These are phyloP conservation scores for Tuber umbilicatum DNA, from an alignment of 495 filamentous ascomycete genomes.

Conservation along the genomic window DNA sequence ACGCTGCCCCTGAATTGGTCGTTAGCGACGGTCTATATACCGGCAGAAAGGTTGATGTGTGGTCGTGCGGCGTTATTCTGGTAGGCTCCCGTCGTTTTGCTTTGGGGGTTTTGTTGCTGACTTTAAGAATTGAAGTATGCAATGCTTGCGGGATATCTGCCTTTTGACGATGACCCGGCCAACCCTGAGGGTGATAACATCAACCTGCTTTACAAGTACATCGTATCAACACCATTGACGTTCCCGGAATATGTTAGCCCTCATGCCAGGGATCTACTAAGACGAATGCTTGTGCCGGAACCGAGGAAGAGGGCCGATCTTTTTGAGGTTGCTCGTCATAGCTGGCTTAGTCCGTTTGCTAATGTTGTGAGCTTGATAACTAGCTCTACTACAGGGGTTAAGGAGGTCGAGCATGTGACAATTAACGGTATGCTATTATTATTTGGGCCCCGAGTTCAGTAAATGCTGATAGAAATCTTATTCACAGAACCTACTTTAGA, in stretches of 20 bases:
- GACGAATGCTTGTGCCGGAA: conserved; percentile 92
- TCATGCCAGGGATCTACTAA: conserved; percentile 85
- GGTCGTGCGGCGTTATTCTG: conserved; percentile 98
- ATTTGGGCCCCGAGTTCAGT: conserved; percentile 3
- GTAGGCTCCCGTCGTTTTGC: conserved; percentile 52
- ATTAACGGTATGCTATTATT: conserved; percentile 44
- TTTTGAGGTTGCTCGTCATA: conserved; percentile 96
- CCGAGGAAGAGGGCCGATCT: conserved; percentile 90
- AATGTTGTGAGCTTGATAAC: conserved; percentile 95
- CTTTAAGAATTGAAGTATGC: conserved; percentile 62
- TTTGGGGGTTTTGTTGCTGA: conserved; percentile 8
- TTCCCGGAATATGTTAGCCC: conserved; percentile 99
- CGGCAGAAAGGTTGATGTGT: conserved; percentile 94
- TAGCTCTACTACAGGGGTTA: conserved; percentile 79
- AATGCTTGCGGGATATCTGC: conserved; percentile 97
- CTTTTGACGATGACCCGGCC: conserved; percentile 96
- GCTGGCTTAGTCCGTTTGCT: conserved; percentile 94
- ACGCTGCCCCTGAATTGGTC: conserved; percentile 93
- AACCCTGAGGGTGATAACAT: conserved; percentile 99
- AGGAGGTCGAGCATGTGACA: conserved; percentile 77
- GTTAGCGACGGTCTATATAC: conserved; percentile 97
- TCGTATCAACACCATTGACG: conserved; percentile 91
- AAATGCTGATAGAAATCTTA: conserved; percentile 40
- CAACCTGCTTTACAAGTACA: conserved; percentile 98
- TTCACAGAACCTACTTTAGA: conserved; percentile 52